These are phyloP conservation scores for Ascochyta lentis DNA, from an alignment of 2,329 filamentous ascomycete genomes.

Conservation along the genomic window DNA sequence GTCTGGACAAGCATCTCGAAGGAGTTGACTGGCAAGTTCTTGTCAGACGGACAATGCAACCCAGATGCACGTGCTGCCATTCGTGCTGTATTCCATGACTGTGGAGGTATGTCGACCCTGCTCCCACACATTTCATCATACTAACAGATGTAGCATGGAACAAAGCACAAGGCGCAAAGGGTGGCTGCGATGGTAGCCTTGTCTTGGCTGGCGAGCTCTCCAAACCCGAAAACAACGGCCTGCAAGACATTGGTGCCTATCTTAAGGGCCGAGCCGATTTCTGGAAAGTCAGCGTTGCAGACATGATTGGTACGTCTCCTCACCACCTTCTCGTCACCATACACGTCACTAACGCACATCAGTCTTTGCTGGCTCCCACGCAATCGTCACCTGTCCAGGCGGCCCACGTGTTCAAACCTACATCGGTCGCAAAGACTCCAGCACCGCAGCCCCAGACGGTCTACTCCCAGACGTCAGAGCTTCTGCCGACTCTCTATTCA, in stretches of 20 bases:
- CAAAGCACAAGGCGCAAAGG: constrained; percentile 18
- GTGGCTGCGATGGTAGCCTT: constrained; percentile 26
- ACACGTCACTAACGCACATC: constrained; percentile 17
- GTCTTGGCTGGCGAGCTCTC: constrained; percentile 23
- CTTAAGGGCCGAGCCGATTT: constrained; percentile 45
- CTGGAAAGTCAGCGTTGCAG: constrained; percentile 34
- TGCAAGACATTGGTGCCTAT: constrained; percentile 49
- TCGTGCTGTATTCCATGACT: constrained; percentile 27
- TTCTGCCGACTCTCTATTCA: constrained; percentile 17
- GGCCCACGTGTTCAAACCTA: constrained; percentile 19
- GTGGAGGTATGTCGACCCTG: constrained; percentile 23
- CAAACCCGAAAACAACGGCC: constrained; percentile 48
- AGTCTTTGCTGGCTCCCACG: constrained; percentile 23
- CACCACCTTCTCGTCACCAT: constrained; percentile 26
- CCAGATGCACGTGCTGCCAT: constrained; percentile 26
- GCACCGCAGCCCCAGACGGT: constrained; percentile 12
- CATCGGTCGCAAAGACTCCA: constrained; percentile 24
- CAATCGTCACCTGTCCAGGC: constrained; percentile 23
- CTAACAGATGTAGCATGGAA: constrained; percentile 24
- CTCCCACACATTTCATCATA: background rate
- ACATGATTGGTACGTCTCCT: constrained; percentile 3
- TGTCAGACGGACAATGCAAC: constrained; percentile 33
- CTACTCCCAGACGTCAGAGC: constrained; percentile 15
- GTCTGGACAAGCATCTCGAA: constrained; percentile 16
- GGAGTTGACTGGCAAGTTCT: constrained; percentile 13